These are phyloP conservation scores for Mrakia frigida DNA, from an alignment of 768 basidiomycete species.

Conservation along the genomic window DNA sequence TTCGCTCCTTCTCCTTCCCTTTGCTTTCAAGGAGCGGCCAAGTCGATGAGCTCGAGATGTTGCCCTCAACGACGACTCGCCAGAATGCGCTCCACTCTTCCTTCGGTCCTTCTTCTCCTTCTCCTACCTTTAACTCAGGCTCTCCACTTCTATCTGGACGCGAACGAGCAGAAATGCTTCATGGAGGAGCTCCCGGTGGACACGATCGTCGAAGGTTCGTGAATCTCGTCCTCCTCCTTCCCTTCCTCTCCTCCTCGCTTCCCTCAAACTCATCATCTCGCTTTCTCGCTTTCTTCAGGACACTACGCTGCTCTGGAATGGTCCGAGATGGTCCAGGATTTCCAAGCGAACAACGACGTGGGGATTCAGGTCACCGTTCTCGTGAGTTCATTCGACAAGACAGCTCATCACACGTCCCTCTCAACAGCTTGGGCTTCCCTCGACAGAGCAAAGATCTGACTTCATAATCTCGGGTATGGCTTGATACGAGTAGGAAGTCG, in stretches of 20 bases:
- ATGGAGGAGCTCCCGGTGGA: conserved; percentile 91
- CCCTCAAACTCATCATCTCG: neutral
- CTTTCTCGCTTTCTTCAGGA: conserved; percentile 50
- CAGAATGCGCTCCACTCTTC: conserved; percentile 10
- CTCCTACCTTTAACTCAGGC: conserved; percentile 46
- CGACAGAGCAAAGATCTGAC: neutral
- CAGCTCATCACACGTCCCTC: neutral
- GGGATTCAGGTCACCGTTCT: conserved; percentile 88
- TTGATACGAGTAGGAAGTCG: conserved; percentile 65
- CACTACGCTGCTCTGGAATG: conserved; percentile 91
- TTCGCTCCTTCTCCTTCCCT: neutral
- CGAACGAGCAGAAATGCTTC: conserved; percentile 89
- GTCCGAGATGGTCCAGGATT: conserved; percentile 65
- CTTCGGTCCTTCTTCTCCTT: conserved; percentile 9
- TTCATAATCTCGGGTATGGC: neutral
- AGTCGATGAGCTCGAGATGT: neutral
- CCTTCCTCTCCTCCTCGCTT: neutral
- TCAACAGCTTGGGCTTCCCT: neutral
- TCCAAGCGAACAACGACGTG: conserved; percentile 65
- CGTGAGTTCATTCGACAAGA: conserved; percentile 51
- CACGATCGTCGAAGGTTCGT: conserved; percentile 86
- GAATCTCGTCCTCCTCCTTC: neutral
- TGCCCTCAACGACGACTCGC: neutral
- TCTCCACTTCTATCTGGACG: conserved; percentile 94
- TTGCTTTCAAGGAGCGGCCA: neutral